Evolutionary conservation across 1,284 basidiomycete genomes (phyloP).

Genomic region (Ustilago shanxiensis): DNA sequence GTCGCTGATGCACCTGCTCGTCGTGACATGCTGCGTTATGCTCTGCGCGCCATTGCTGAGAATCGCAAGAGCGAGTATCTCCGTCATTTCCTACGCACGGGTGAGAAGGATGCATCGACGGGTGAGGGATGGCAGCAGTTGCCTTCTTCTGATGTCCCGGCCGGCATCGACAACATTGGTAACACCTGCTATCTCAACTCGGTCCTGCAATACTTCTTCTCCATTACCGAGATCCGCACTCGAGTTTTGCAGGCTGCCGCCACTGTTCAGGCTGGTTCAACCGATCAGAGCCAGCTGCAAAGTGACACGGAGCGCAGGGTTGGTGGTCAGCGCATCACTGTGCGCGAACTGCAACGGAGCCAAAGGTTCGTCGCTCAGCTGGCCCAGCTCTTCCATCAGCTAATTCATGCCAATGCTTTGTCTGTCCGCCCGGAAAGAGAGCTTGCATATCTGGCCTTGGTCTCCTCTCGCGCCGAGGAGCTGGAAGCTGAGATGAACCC

Average conservation of each 20-base stretch:
- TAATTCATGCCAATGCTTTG: conserved; percentile 78
- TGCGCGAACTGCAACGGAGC: conserved; percentile 83
- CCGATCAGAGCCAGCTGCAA: neutral
- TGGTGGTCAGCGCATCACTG: conserved; percentile 84
- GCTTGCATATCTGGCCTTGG: conserved; percentile 89
- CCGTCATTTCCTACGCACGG: conserved; percentile 77
- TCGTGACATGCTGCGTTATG: conserved; percentile 66
- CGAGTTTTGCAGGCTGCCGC: conserved; percentile 76
- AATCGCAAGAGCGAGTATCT: conserved; percentile 80
- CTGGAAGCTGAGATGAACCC: conserved; percentile 32
- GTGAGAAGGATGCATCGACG: conserved; percentile 71
- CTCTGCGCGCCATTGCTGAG: conserved; percentile 74
- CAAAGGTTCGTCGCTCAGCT: conserved; percentile 83
- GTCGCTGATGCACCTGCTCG: conserved; percentile 75
- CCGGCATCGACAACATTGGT: conserved; percentile 89
- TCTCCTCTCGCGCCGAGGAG: conserved; percentile 89
- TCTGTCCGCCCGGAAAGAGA: conserved; percentile 86
- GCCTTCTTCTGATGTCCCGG: conserved; percentile 77
- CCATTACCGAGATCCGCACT: conserved; percentile 86
- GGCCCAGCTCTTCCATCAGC: conserved; percentile 81
- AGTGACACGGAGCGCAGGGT: conserved; percentile 73
- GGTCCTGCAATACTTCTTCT: conserved; percentile 90
- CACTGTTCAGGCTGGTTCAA: conserved; percentile 72
- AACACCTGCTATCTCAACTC: conserved; percentile 95
- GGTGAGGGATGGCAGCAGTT: conserved; percentile 54